Evolutionary conservation across 225 moss, liverwort and hornwort genomes (phyloP).

Genomic region (Pleurozium schreberi): DNA sequence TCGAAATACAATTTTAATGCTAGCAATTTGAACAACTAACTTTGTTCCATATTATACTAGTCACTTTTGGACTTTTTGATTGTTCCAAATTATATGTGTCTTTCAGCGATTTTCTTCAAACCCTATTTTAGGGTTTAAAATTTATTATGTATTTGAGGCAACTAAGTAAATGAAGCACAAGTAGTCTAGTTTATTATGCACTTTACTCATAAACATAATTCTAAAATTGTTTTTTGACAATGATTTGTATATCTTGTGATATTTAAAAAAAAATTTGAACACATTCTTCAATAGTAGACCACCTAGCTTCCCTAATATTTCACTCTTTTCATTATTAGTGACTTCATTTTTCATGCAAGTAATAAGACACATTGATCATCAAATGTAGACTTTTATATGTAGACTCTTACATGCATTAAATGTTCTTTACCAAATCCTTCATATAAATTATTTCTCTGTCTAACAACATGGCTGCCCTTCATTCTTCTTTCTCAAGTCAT

Average conservation of each 20-base stretch:
- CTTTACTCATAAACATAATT: background rate
- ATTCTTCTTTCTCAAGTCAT: background rate
- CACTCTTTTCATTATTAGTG: background rate
- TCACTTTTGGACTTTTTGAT: background rate
- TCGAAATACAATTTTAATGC: background rate
- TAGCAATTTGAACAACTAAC: background rate
- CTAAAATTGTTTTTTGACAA: background rate
- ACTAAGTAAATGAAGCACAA: background rate
- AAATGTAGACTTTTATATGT: background rate
- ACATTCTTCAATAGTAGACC: too few relatives aligned
- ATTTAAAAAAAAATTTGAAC: too few relatives aligned
- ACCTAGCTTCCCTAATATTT: background rate
- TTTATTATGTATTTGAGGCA: background rate
- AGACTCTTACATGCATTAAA: background rate
- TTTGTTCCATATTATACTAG: background rate
- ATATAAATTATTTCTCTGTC: background rate
- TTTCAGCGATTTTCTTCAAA: too few relatives aligned
- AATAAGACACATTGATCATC: background rate
- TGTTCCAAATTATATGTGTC: background rate
- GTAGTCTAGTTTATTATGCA: background rate
- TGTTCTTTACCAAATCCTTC: too few relatives aligned
- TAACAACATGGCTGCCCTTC: too few relatives aligned
- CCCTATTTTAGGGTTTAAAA: background rate
- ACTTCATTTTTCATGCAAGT: background rate
- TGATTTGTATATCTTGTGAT: too few relatives aligned